Base-by-base conservation (phyloP, 73 alveolate species). In the Blepharisma stoltei region DNA sequence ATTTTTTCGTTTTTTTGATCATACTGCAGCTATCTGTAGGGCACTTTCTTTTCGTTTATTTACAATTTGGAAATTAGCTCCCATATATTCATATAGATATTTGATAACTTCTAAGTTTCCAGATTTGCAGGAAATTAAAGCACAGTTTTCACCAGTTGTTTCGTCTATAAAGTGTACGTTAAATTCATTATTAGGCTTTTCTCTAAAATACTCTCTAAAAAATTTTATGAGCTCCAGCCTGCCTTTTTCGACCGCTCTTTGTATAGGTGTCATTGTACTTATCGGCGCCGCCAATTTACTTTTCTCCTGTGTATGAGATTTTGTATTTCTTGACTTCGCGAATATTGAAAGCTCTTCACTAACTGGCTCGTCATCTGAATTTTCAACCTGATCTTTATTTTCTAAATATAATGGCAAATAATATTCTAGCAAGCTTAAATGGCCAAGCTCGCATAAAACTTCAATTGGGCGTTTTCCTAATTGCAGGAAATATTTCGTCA, bases 391-490 rank as follows among this genome's bases (percentile, higher is more conserved):
- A 60, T 60, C 73, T 20, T 60, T 60, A 8, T 60, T 25, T 1
- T 0, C 45, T 9, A 60, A 9, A 60, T 60, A 60, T 14, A 60
- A 60, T 14, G 73, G 73, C 45, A 60, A 20, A 60, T 60, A 60
- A 60, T 20, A 60, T 38, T 60, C 73, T 18, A 60, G 73, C 2
- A 60, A 25, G 18, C 5, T n/a, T 60, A n/a, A 14, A 25, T 60
- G 73, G 18, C 73, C 73, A 8, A 60, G 23, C 23, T 60, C 73
- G 4, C 73, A 60, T 18, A 60, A 14, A 25, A 60, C 23, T 14
- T 60, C 73, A 60, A 60, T 60, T 9, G 73, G 73, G 14, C 73
- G 14, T 60, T 60, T 60, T n/a, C 73, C 38, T 18, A 60, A 9
- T 9, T 60, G 38, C 45, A 38, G 18, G 46, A 14, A 60, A 11